phyloP scores from a whole-genome alignment of 352 stramenopile genomes.

The Pythium graminicola region DNA sequence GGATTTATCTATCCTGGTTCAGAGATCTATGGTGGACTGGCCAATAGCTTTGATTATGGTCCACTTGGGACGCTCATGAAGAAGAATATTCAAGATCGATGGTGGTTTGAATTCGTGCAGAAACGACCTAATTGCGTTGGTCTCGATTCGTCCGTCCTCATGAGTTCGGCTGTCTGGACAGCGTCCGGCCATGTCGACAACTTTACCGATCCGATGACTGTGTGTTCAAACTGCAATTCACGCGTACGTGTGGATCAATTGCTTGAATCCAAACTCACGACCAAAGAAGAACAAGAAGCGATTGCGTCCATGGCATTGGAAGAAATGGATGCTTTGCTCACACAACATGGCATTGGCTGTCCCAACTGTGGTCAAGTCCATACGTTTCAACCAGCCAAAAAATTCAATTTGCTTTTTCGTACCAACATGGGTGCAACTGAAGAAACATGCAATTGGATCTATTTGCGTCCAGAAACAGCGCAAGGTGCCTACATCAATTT shows the following conservation, averaged over 20 bases:
- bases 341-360: constrained; percentile 41
- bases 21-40: constrained; percentile 97
- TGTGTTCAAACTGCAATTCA: constrained; percentile 92
- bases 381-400: constrained; percentile 76
- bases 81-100: constrained; percentile 96
- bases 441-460: constrained; percentile 86
- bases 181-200: constrained; percentile 95
- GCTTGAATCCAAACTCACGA: constrained; percentile 43
- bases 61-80: constrained; percentile 93
- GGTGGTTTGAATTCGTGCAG: constrained; percentile 96
- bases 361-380: constrained; percentile 44
- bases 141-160: constrained; percentile 95
- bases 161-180: constrained; percentile 93
- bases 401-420: constrained; percentile 98
- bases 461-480: constrained; percentile 96
- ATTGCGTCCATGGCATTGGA: constrained; percentile 44
- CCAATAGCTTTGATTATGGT: constrained; percentile 98
- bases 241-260: constrained; percentile 71
- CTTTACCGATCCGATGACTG: constrained; percentile 97
- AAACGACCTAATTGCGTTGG: constrained; percentile 91
- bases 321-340: constrained; percentile 56
- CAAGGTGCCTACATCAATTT: constrained; percentile 99
- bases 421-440: constrained; percentile 93
- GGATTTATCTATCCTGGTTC: constrained; percentile 93
- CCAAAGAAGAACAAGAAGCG: constrained; percentile 38